Evolutionary conservation across 345 rosid genomes (phyloP), one percentile per base, ranked within the genome.

Genomic region (Populus simonii): DNA sequence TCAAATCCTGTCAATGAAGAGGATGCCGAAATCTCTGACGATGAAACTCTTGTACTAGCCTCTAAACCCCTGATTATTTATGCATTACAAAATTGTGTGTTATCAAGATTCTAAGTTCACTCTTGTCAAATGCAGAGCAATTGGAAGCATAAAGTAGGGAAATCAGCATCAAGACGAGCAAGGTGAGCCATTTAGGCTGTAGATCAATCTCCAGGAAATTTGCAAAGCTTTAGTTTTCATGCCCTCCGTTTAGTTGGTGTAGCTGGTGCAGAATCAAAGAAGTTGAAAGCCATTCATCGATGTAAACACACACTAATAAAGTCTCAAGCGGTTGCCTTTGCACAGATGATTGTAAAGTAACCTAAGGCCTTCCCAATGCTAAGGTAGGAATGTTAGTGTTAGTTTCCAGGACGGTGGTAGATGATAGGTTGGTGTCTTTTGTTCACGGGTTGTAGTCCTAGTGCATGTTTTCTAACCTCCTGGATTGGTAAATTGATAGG

Each of bases 11-110:
- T 63, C 9, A 75, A 62, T 69, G 85, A 59, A 16, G 88, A 73
- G 68, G 88, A 83, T 80, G 81, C 87, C 38, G 94, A 91, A 82
- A 69, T 85, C 73, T 90, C 97, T 3, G 99, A 96, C 55, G 91
- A 92, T 77, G 99, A 93, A 88, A 94, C 98, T 74, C 97, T 96
- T 79, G 99, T 96, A 95, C 81, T 17, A 79, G 57, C 78, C 66
- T 73, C 73, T 45, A 38, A 20, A 82, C 20, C 74, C 72, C 29
- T 78, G 23, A 76, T 72, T 76, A 53, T 63, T 74, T 47, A 23
- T 70, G 27, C 33, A 45, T 79, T 38, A 49, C 23, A 38, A 35
- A 47, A 8, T 49, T 59, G 27, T 25, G 41, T 35, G 23, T 15
- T 69, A 17, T 65, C 3, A 11, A 71, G 22, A 55, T 8, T 63